Conservation (phyloP, 1,284 basidiomycete species). For the Puccinia polysora region DNA sequence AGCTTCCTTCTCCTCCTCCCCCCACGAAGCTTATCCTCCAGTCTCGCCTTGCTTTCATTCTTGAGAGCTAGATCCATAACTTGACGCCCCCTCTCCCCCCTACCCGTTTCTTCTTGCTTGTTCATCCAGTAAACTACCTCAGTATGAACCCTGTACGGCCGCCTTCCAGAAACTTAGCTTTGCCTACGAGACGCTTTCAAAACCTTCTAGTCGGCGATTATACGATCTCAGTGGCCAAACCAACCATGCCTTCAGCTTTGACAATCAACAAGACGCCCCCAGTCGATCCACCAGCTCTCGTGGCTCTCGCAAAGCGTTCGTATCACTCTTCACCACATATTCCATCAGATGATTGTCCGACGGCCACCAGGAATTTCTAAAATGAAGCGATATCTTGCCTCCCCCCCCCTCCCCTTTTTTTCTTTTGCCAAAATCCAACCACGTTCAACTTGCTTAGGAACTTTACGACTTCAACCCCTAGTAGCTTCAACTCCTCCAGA, state of each 20-base stretch:
- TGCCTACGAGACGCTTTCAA: constrained; percentile 52
- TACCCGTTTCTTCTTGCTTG: background rate
- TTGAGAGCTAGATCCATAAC: background rate
- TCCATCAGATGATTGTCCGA: no score
- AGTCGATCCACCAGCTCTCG: constrained; percentile 40
- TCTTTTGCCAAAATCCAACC: no score
- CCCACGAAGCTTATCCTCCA: no score
- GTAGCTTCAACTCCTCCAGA: background rate
- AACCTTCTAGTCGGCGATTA: constrained; percentile 49
- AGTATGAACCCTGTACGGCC: constrained; percentile 50
- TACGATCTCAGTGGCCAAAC: constrained; percentile 50
- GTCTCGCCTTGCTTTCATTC: background rate
- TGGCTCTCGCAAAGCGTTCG: no score
- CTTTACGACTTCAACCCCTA: background rate
- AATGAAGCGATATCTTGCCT: background rate
- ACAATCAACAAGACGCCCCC: background rate
- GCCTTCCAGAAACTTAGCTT: constrained; percentile 53
- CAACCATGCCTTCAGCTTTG: constrained; percentile 9
- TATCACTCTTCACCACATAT: no score
- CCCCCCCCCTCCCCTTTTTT: no score
- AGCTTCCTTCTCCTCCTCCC: no score
- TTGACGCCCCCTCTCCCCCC: background rate
- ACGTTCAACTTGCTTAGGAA: no score
- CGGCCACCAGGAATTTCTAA: no score
- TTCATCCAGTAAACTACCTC: constrained; percentile 49